Evolutionary conservation across 208 protist genomes (phyloP).

Genomic region (Acanthamoeba rhysodes): DNA sequence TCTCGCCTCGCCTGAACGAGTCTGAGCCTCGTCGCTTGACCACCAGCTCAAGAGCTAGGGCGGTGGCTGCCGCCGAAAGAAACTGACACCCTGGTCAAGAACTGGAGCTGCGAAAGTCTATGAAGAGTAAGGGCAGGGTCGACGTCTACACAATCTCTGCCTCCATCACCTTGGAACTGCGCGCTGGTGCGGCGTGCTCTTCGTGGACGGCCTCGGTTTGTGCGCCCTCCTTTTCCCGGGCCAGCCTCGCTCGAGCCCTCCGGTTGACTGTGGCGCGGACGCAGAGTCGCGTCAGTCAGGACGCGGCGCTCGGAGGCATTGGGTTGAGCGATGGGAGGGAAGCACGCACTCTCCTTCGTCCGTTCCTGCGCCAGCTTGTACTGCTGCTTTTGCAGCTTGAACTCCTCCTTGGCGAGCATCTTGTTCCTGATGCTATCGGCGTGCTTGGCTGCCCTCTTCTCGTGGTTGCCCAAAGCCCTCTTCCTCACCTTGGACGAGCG

Average conservation of each 20-base stretch:
- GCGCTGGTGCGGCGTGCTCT: background rate
- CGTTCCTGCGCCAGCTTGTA: conserved; percentile 16
- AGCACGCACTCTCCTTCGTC: conserved; percentile 50
- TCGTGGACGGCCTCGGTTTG: background rate
- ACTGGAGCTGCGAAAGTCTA: too few species aligned
- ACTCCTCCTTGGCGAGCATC: conserved; percentile 46
- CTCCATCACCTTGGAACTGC: conserved; percentile 43
- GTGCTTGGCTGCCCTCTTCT: conserved; percentile 42
- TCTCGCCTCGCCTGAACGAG: too few species aligned
- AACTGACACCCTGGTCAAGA: too few species aligned
- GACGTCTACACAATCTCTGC: conserved; percentile 37
- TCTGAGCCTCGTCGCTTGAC: too few species aligned
- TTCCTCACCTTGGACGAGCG: conserved; percentile 61
- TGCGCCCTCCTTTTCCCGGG: background rate
- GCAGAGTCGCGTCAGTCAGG: background rate
- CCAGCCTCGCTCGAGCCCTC: conserved; percentile 51
- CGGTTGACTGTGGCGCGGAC: conserved; percentile 39
- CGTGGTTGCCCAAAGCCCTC: conserved; percentile 38
- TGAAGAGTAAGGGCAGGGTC: too few species aligned
- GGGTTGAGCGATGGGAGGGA: background rate
- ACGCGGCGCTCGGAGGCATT: background rate
- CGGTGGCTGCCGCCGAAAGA: too few species aligned
- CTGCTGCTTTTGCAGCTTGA: conserved; percentile 54
- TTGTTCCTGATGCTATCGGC: conserved; percentile 66
- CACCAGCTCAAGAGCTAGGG: too few species aligned